Evolutionary conservation across 495 filamentous ascomycete genomes (phyloP).

Genomic region (Penicillium lagena): DNA sequence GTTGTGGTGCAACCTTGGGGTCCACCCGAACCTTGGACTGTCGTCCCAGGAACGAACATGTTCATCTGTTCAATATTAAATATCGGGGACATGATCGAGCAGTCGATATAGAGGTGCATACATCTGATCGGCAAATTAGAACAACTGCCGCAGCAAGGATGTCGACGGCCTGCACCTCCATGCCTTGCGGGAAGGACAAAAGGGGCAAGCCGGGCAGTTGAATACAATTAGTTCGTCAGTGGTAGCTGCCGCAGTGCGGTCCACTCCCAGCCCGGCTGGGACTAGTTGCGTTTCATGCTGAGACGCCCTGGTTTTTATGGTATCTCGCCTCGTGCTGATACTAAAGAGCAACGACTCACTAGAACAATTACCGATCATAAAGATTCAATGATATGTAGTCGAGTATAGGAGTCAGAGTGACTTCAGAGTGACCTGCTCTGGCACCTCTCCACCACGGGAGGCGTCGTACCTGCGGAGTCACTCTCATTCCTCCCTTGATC

Average conservation of each 20-base stretch:
- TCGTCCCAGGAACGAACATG: no score
- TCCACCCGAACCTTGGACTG: no score
- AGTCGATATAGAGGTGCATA: no score
- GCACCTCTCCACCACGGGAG: conserved; percentile 1
- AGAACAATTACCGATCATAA: neutral
- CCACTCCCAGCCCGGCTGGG: neutral
- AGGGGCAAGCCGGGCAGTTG: conserved; percentile 15
- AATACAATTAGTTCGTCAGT: conserved; percentile 16
- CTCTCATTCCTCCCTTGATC: conserved; percentile 2
- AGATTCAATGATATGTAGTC: neutral
- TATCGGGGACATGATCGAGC: no score
- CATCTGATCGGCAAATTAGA: neutral
- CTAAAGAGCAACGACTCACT: neutral
- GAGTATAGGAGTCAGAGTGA: neutral
- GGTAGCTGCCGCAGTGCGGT: neutral
- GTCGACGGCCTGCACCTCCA: neutral
- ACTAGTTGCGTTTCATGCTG: conserved; percentile 19
- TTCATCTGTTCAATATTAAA: no score
- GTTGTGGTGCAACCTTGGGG: no score
- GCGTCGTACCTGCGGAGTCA: conserved; percentile 7
- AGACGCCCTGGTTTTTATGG: conserved; percentile 8
- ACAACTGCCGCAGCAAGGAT: neutral
- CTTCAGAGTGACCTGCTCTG: neutral
- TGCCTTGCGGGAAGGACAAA: conserved; percentile 12
- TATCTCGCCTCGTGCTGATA: no score